phyloP scores from a whole-genome alignment of 2,329 filamentous ascomycete species.

The Aureobasidium sp. region DNA sequence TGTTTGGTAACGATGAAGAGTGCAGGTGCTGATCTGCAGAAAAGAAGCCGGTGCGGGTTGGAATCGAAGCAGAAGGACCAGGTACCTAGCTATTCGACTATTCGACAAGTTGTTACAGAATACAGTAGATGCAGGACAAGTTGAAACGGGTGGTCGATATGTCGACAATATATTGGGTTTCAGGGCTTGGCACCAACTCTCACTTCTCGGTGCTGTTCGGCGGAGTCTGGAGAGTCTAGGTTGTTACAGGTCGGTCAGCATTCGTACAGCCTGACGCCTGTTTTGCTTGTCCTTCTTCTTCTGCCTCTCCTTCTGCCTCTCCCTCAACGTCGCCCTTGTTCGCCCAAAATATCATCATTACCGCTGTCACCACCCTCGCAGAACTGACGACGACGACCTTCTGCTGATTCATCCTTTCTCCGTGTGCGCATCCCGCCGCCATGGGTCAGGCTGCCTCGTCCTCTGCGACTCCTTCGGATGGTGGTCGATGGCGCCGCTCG shows the following conservation, averaged over 20 bases:
- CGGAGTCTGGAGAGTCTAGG: too few species aligned
- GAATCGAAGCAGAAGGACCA: not conserved
- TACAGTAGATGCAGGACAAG: not conserved
- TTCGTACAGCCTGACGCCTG: not conserved
- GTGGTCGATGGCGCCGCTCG: slow-evolving; percentile 7
- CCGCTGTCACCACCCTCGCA: not conserved
- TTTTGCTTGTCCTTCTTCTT: not conserved
- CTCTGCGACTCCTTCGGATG: slow-evolving; percentile 2
- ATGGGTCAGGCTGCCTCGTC: slow-evolving; percentile 26
- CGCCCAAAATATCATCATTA: not conserved
- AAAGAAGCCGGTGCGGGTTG: not conserved
- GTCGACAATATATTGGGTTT: too few species aligned
- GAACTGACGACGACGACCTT: not conserved
- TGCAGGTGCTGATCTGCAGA: not conserved
- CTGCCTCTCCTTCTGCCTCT: not conserved
- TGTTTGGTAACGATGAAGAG: not conserved
- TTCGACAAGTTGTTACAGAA: not conserved
- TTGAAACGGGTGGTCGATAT: not conserved
- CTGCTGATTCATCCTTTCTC: not conserved
- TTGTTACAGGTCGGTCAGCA: too few species aligned
- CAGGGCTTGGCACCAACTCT: not conserved
- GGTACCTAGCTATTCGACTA: not conserved
- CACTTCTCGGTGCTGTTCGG: not conserved
- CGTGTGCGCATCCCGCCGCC: not conserved
- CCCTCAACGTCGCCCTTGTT: not conserved